Evolutionary conservation across 768 basidiomycete species (phyloP).

Genomic region (Pulveroboletus ravenelii): DNA sequence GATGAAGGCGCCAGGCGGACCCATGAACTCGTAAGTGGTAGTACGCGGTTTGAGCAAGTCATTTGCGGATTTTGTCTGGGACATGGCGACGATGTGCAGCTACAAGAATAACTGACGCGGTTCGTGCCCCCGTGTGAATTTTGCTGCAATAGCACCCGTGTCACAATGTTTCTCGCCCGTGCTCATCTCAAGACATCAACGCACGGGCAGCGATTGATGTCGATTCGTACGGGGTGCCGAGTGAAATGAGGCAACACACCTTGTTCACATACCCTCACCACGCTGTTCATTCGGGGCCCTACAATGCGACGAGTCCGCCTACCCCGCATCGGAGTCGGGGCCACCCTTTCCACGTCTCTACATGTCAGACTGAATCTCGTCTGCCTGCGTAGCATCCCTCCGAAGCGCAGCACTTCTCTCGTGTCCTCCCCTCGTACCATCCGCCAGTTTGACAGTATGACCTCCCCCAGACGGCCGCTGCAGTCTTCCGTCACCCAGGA

Average conservation of each 20-base stretch:
- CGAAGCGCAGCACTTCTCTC: constrained; percentile 40
- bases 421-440: constrained; percentile 43
- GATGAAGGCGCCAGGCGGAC: constrained; percentile 70
- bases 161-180: too few relatives aligned
- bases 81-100: constrained; percentile 9
- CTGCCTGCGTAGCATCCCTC: constrained; percentile 53
- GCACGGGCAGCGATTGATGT: too few relatives aligned
- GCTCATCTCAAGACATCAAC: too few relatives aligned
- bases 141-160: not conserved
- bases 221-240: too few relatives aligned
- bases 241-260: too few relatives aligned
- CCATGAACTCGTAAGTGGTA: constrained; percentile 74
- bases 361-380: constrained; percentile 82
- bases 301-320: not conserved
- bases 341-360: too few relatives aligned
- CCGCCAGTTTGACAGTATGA: constrained; percentile 35
- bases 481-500: constrained; percentile 25
- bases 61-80: constrained; percentile 17
- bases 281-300: too few relatives aligned
- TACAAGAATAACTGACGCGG: too few relatives aligned
- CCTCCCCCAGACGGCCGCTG: constrained; percentile 24
- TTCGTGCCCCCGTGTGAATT: too few relatives aligned
- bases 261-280: too few relatives aligned
- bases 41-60: constrained; percentile 65
- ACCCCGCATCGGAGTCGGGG: constrained; percentile 60